phyloP scores from a whole-genome alignment of 2,329 filamentous ascomycete genomes.

The Kalaharituber pfeilii region DNA sequence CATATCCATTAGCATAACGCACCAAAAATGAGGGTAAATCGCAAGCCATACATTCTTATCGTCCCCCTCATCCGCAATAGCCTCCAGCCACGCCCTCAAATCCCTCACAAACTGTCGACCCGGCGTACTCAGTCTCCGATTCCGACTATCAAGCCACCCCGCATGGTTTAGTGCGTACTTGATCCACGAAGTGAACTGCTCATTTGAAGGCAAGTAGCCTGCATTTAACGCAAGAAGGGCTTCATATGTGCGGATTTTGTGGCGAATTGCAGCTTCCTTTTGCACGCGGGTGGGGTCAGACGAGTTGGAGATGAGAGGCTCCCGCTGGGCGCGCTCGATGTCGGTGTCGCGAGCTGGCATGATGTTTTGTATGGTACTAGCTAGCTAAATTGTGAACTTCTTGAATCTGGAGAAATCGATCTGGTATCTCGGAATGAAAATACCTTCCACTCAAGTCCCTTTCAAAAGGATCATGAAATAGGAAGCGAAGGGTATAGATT shows the following conservation, averaged over 20 bases:
- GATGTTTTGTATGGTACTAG: neutral
- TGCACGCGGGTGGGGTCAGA: neutral
- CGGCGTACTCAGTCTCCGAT: slow-evolving; percentile 12
- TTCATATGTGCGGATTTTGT: slow-evolving; percentile 17
- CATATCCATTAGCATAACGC: neutral
- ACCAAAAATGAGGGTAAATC: neutral
- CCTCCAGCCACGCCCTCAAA: slow-evolving; percentile 19
- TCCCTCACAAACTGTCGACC: slow-evolving; percentile 17
- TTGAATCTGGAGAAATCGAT: no score
- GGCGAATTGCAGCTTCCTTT: slow-evolving; percentile 14
- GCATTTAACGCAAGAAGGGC: slow-evolving; percentile 11
- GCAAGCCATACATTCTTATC: slow-evolving; percentile 13
- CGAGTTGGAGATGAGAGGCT: neutral
- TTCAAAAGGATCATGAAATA: no score
- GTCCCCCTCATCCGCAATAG: slow-evolving; percentile 12
- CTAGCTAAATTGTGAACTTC: no score
- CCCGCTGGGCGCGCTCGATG: neutral
- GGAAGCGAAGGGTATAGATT: no score
- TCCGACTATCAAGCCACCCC: slow-evolving; percentile 13
- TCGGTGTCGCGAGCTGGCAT: neutral
- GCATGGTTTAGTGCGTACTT: slow-evolving; percentile 10
- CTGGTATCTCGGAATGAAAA: no score
- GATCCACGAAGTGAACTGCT: slow-evolving; percentile 14
- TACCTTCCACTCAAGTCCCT: no score
- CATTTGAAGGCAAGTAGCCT: slow-evolving; percentile 16